Base-by-base conservation (phyloP, 2,329 filamentous ascomycete genomes). In the Eutypa lata region DNA sequence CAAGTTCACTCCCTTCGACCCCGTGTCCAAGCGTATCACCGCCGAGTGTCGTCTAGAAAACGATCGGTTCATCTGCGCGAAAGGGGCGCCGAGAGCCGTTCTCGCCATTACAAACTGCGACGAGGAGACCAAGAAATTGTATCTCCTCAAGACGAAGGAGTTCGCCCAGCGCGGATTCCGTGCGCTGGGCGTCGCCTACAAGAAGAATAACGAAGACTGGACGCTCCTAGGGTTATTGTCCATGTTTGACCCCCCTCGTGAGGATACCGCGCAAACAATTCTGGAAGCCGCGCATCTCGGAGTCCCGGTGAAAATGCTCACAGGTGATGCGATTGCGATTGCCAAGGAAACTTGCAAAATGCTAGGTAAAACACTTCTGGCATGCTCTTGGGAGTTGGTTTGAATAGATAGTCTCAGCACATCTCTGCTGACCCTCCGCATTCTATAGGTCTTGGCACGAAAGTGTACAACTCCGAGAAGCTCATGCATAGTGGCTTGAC, bases 321-420 rank as follows among this genome's bases (percentile, higher is more conserved):
- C 87, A 75, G 87, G 87, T 81, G 87, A 90, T 68, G 87, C 87
- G 59, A 88, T 90, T 63, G 87, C 87, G 64, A 90, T 90, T 61
- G 87, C 87, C 54, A 90, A 90, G 77, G 87, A 90, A 75, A 90
- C 87, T 61, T 90, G 87, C 82, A 89, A 89, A 77, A 90, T 90
- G 84, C 79, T 90, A 69, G 86, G 87, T 61, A 31, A 31, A 10
- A n/a, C n/a, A n/a, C n/a, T n/a, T n/a, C 26, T 6, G 26, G 26
- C 26, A 31, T 31, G n/a, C n/a, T n/a, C n/a, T n/a, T n/a, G n/a
- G n/a, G n/a, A n/a, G n/a, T n/a, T n/a, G n/a, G n/a, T n/a, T n/a
- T n/a, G n/a, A n/a, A n/a, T n/a, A n/a, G n/a, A n/a, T n/a, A n/a
- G n/a, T n/a, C n/a, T n/a, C n/a, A n/a, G n/a, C n/a, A n/a, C n/a